phyloP scores from a whole-genome alignment of 169 alveolate species.

The Eimeria sp. region DNA sequence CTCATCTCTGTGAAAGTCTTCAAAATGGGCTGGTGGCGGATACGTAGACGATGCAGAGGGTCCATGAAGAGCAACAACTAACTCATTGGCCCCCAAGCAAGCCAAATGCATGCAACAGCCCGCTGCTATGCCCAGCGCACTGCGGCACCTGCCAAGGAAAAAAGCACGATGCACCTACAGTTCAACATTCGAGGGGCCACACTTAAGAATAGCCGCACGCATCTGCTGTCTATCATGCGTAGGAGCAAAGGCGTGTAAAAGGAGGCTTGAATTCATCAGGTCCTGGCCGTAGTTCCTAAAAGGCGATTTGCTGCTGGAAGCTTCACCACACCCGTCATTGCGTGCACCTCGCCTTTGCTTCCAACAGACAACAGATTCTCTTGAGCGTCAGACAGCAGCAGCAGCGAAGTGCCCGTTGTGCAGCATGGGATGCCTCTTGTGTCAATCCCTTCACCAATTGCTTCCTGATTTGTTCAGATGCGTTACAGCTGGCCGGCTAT shows the following conservation, averaged over 20 bases:
- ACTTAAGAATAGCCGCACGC: background rate
- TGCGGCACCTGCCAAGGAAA: background rate
- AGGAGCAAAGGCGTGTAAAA: background rate
- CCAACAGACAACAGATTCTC: background rate
- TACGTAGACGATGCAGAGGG: background rate
- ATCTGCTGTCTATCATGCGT: background rate
- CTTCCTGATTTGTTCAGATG: background rate
- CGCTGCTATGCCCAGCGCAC: background rate
- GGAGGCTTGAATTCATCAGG: background rate
- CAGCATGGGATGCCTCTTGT: background rate
- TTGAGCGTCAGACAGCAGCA: background rate
- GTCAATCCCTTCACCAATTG: background rate
- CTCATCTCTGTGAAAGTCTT: background rate
- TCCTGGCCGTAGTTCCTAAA: background rate
- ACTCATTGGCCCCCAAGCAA: background rate
- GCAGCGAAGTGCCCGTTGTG: background rate
- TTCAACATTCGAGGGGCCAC: background rate
- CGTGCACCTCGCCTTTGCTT: background rate
- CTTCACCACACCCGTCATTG: slow-evolving; percentile 20
- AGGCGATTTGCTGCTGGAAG: slow-evolving; percentile 15
- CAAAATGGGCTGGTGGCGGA: background rate
- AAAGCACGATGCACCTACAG: background rate
- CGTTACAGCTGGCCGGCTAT: background rate
- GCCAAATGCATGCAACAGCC: background rate
- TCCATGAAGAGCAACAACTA: background rate